phyloP scores from a whole-genome alignment of 2,329 filamentous ascomycete genomes.

The Fusarium equiseti region DNA sequence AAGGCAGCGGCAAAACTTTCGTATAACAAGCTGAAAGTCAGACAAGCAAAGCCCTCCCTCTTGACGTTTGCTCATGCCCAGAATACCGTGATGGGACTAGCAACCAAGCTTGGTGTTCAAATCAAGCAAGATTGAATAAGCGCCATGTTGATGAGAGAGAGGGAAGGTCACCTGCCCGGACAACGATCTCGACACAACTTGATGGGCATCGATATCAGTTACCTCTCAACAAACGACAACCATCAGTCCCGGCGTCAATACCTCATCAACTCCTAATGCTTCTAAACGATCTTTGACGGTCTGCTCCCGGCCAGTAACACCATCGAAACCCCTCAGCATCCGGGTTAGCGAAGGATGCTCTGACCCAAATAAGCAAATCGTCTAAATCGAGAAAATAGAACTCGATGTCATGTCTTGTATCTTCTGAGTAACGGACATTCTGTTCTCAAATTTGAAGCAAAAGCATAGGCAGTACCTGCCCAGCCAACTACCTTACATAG shows the following conservation, averaged over 20 bases:
- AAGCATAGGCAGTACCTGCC: neutral
- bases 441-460: neutral
- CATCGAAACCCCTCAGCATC: neutral
- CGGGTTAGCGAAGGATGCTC: neutral
- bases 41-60: too few relatives aligned
- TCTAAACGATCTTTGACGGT: neutral
- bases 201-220: neutral
- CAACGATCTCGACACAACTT: neutral
- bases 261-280: neutral
- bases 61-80: too few relatives aligned
- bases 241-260: neutral
- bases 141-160: neutral
- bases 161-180: neutral
- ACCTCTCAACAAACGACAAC: neutral
- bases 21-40: too few relatives aligned
- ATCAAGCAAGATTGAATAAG: too few relatives aligned
- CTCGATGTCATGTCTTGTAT: neutral
- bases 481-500: neutral
- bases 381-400: neutral
- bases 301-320: neutral
- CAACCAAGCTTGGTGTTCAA: too few relatives aligned
- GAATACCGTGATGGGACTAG: too few relatives aligned
- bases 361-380: neutral
- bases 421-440: neutral
- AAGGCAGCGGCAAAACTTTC: too few relatives aligned